Conservation (phyloP, 192 early-diverging fungal genomes). For the Thoreauomyces humboldtii region DNA sequence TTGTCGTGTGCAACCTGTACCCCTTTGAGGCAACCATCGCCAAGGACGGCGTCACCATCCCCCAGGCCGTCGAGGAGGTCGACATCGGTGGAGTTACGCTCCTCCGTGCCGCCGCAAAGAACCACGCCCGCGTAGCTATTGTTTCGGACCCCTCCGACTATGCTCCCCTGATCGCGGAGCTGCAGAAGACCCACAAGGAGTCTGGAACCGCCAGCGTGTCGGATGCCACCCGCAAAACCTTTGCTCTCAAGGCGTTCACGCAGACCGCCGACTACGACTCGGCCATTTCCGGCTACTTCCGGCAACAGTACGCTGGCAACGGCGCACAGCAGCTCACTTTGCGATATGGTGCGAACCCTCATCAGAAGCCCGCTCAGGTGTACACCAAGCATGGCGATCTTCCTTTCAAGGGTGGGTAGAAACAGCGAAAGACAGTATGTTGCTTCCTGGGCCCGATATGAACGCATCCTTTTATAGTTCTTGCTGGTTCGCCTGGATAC, state of each 20-base stretch:
- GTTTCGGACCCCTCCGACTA: conserved; percentile 94
- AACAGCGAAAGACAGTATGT: background rate
- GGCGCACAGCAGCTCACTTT: conserved; percentile 73
- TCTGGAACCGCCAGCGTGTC: conserved; percentile 56
- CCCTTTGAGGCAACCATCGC: conserved; percentile 95
- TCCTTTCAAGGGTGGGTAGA: conserved; percentile 64
- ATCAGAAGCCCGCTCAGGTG: conserved; percentile 97
- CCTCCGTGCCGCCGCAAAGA: conserved; percentile 97
- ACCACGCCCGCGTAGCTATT: conserved; percentile 92
- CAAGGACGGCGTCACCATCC: conserved; percentile 82
- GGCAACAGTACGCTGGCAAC: conserved; percentile 82
- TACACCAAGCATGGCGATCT: conserved; percentile 75
- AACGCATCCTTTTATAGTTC: conserved; percentile 46
- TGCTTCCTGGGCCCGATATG: background rate
- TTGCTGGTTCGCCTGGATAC: conserved; percentile 94
- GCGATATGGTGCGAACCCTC: conserved; percentile 97
- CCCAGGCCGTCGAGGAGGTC: conserved; percentile 96
- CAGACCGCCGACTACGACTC: conserved; percentile 95
- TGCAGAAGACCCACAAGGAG: conserved; percentile 41
- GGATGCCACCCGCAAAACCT: conserved; percentile 67
- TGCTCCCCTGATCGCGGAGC: conserved; percentile 69
- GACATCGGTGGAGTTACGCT: conserved; percentile 99
- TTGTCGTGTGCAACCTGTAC: conserved; percentile 97
- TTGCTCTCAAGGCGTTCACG: conserved; percentile 94
- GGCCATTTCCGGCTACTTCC: conserved; percentile 94